Evolutionary conservation across 1,284 basidiomycete species (phyloP).

Genomic region (Heterobasidion annosum): DNA sequence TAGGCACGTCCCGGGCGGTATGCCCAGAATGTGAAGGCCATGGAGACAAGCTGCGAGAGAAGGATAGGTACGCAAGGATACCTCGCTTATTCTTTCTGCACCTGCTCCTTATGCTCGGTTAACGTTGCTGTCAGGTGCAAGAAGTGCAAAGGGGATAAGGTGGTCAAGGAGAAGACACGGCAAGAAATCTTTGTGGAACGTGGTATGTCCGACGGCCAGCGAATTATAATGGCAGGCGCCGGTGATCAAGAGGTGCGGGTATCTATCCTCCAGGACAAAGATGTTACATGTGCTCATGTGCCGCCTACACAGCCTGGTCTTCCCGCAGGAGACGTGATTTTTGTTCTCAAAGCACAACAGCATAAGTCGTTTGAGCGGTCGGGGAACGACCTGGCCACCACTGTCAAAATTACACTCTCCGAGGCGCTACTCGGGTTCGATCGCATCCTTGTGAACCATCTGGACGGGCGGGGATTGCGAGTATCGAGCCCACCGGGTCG

Average conservation of each 20-base stretch:
- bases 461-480: slow-evolving; percentile 83
- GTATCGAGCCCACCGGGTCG: slow-evolving; percentile 67
- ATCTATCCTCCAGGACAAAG: background rate
- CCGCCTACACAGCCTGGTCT: slow-evolving; percentile 53
- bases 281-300: background rate
- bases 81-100: background rate
- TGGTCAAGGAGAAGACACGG: slow-evolving; percentile 80
- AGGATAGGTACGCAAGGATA: slow-evolving; percentile 58
- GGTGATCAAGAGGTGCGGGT: slow-evolving; percentile 77
- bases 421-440: slow-evolving; percentile 89
- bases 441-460: slow-evolving; percentile 78
- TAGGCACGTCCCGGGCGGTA: slow-evolving; percentile 42
- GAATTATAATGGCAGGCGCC: slow-evolving; percentile 83
- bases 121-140: slow-evolving; percentile 60
- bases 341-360: slow-evolving; percentile 61
- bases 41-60: slow-evolving; percentile 79
- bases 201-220: slow-evolving; percentile 81
- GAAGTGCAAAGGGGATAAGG: slow-evolving; percentile 88
- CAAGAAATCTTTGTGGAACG: slow-evolving; percentile 82
- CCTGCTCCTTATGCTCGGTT: slow-evolving; percentile 1
- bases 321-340: slow-evolving; percentile 83
- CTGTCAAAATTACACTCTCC: slow-evolving; percentile 79
- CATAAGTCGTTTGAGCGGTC: slow-evolving; percentile 80
- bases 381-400: slow-evolving; percentile 69
- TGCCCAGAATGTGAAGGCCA: slow-evolving; percentile 79